phyloP scores from a whole-genome alignment of 108 stramenopile genomes.

The Aurantiochytrium sp. region DNA sequence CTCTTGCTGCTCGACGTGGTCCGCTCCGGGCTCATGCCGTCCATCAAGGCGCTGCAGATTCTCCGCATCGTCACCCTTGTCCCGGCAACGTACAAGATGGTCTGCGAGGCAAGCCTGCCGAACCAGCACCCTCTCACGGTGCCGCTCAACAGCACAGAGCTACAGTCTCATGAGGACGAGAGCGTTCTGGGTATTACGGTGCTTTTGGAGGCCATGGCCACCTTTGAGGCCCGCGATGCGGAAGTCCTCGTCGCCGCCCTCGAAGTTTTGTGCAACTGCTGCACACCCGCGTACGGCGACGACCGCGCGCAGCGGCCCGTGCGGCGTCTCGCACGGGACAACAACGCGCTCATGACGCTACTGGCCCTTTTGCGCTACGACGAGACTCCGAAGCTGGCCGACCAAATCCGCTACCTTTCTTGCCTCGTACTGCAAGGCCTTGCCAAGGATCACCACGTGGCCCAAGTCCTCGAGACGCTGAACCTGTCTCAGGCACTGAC shows the following conservation, averaged over 20 bases:
- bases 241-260: neutral
- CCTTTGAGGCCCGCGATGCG: neutral
- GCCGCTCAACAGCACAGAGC: neutral
- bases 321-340: neutral
- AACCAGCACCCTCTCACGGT: neutral
- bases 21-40: neutral
- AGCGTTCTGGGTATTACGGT: neutral
- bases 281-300: neutral
- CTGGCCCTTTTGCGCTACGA: neutral
- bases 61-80: neutral
- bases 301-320: conserved; percentile 28
- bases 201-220: neutral
- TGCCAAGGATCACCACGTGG: conserved; percentile 19
- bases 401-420: neutral
- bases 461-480: conserved; percentile 23
- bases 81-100: conserved; percentile 9
- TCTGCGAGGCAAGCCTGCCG: neutral
- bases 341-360: conserved; percentile 14
- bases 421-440: neutral
- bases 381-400: neutral
- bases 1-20: neutral
- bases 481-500: conserved; percentile 14
- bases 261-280: conserved; percentile 13
- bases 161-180: neutral
- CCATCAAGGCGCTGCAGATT: neutral